Base-by-base conservation (phyloP, 1,284 basidiomycete species). In the Boletus albobrunnescens region DNA sequence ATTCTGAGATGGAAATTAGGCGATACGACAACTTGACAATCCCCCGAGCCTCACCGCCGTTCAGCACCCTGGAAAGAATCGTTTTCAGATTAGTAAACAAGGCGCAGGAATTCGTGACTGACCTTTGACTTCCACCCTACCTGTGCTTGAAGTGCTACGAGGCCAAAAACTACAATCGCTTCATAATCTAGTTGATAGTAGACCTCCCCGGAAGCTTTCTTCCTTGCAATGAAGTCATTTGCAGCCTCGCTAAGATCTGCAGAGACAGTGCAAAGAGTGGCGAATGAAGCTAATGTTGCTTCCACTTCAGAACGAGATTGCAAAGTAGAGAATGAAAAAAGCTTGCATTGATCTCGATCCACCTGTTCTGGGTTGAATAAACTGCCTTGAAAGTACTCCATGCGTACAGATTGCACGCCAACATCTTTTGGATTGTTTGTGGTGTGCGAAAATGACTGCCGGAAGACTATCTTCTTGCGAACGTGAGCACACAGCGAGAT, bases 121-220 rank as follows among this genome's bases (percentile, higher is more conserved):
- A 38, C 52, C 16, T 26, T 41, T 4, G 44, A 10, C 19, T 39
- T 52, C 52, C 52, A 54, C 2, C 33, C 16, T 4, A 54, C 11
- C 1, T 46, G 14, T 3, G 52, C 52, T 27, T 41, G 23, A 14
- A 55, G 13, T 19, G 41, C 53, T 0, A 41, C 35, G 16, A 39
- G 17, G 2, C 52, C 44, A 30, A 54, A 54, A 2, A 33, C 37
- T 6, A 54, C 19, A 17, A 46, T 30, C 23, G 55, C 53, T 19
- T 55, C 38, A 16, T 55, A 54, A 28, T 52, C 48, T 5, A 55
- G 22, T 22, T 51, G 24, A 16, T 54, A 51, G 44, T 40, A 46
- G 6, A 36, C 26, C 5, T 33, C 26, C 20, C 43, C 47, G 10
- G 37, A 38, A 22, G 23, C 17, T 2, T 9, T 28, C 33, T 22